These are phyloP conservation scores for Saturnispora diversa DNA, from an alignment of 805 yeast genomes.

Conservation along the genomic window DNA sequence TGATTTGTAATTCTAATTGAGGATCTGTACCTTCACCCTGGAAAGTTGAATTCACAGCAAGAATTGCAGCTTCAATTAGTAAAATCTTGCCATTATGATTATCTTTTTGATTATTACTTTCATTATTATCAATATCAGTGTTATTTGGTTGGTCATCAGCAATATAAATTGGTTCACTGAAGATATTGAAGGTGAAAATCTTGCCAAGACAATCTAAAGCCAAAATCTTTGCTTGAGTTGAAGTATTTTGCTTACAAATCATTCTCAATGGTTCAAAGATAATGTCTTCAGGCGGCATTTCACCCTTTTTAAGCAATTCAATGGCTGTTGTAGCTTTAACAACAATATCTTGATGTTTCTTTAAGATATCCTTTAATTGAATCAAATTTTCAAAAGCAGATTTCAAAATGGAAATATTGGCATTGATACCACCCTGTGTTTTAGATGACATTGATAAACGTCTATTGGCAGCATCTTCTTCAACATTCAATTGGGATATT, in stretches of 20 bases:
- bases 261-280: conserved; percentile 73
- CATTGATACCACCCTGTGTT: conserved; percentile 18
- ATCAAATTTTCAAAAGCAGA: conserved; percentile 27
- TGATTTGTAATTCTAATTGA: conserved; percentile 82
- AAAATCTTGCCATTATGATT: conserved; percentile 34
- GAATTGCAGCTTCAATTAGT: conserved; percentile 74
- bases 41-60: conserved; percentile 75
- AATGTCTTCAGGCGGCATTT: conserved; percentile 38
- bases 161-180: conserved; percentile 49
- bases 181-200: conserved; percentile 76
- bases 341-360: conserved; percentile 38
- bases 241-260: conserved; percentile 49
- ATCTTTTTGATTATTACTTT: conserved; percentile 37
- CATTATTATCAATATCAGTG: conserved; percentile 22
- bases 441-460: conserved; percentile 7
- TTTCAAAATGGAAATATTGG: conserved; percentile 28
- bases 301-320: conserved; percentile 33
- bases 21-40: conserved; percentile 91
- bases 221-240: conserved; percentile 53
- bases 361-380: conserved; percentile 29
- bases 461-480: conserved; percentile 1
- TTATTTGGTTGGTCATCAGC: conserved; percentile 25
- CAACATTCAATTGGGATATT: neutral
- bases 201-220: conserved; percentile 86
- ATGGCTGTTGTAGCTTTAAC: conserved; percentile 34